phyloP scores from a whole-genome alignment of 2,329 filamentous ascomycete species.

The Hymenoscyphus occultus region DNA sequence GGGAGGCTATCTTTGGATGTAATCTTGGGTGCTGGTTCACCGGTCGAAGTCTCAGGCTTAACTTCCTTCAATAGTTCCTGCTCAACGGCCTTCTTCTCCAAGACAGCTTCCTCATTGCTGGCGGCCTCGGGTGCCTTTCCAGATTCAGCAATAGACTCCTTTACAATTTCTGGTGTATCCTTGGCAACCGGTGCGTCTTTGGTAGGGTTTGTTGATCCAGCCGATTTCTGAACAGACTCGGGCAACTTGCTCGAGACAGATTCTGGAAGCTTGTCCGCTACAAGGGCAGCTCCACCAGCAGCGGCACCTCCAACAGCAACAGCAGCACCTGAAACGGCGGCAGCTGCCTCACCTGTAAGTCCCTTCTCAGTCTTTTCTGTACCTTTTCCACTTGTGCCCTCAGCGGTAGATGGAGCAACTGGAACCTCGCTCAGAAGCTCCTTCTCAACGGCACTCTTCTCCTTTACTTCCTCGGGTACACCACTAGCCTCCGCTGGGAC shows the following conservation, averaged over 20 bases:
- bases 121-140: slow-evolving; percentile 68
- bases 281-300: slow-evolving; percentile 37
- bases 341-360: slow-evolving; percentile 43
- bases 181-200: not conserved
- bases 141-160: slow-evolving; percentile 56
- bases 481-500: slow-evolving; percentile 66
- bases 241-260: slow-evolving; percentile 54
- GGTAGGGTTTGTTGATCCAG: slow-evolving; percentile 65
- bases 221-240: slow-evolving; percentile 72
- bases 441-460: slow-evolving; percentile 69
- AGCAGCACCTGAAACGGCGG: slow-evolving; percentile 43
- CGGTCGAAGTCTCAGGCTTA: slow-evolving; percentile 39
- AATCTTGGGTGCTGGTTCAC: slow-evolving; percentile 33
- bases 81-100: slow-evolving; percentile 74
- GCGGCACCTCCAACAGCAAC: slow-evolving; percentile 44
- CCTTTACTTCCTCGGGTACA: slow-evolving; percentile 60
- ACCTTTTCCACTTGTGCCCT: slow-evolving; percentile 51
- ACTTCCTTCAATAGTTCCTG: slow-evolving; percentile 68
- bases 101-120: slow-evolving; percentile 63
- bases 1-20: slow-evolving; percentile 12
- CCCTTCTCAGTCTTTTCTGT: slow-evolving; percentile 53
- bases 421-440: slow-evolving; percentile 68
- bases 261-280: slow-evolving; percentile 27
- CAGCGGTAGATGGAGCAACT: slow-evolving; percentile 55
- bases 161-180: slow-evolving; percentile 43